Percentiles rank a stretch among this genome's conserved stretches.
Conservation (phyloP, 805 yeast genomes). For the Metschnikowia orientalis region DNA sequence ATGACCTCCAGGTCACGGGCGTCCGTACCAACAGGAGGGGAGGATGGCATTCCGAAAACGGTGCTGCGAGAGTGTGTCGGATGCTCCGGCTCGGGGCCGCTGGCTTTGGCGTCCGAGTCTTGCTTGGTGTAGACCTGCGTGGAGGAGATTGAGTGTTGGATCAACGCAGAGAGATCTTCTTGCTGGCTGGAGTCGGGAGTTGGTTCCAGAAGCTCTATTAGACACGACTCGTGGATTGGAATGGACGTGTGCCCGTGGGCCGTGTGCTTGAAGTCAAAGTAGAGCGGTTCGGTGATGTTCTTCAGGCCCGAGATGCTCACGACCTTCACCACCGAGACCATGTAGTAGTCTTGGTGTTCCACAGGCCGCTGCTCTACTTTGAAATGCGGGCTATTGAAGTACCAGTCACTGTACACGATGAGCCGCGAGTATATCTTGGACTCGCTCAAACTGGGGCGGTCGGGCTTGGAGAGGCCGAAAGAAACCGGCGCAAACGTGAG, state of each 20-base stretch:
- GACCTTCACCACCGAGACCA: conserved; percentile 15
- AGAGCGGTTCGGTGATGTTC: conserved; percentile 18
- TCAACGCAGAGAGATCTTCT: conserved; percentile 10
- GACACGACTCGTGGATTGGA: conserved; percentile 5
- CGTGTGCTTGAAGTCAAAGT: conserved; percentile 22
- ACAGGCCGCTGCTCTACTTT: conserved; percentile 1
- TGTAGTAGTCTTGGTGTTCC: conserved; percentile 4
- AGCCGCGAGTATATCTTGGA: conserved; percentile 22
- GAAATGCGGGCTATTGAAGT: conserved; percentile 17
- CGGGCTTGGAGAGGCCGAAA: conserved; percentile 5
- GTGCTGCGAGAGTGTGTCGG: conserved; percentile 1
- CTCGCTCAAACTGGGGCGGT: conserved; percentile 10
- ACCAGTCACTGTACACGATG: conserved; percentile 37
- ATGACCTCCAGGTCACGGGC: conserved; percentile 19
- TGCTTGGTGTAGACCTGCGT: conserved; percentile 9
- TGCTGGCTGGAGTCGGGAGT: background rate
- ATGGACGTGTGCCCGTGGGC: too few species aligned
- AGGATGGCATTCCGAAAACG: conserved; percentile 9
- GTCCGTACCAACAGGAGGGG: conserved; percentile 9
- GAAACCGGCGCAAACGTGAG: conserved; percentile 10
- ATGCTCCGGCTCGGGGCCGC: background rate
- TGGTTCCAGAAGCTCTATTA: conserved; percentile 14
- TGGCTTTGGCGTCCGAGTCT: background rate
- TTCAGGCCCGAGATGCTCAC: conserved; percentile 7
- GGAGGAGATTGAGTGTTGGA: conserved; percentile 13